These are phyloP conservation scores for Artemisia argyi DNA, from an alignment of 129 eudicot species.

Conservation along the genomic window DNA sequence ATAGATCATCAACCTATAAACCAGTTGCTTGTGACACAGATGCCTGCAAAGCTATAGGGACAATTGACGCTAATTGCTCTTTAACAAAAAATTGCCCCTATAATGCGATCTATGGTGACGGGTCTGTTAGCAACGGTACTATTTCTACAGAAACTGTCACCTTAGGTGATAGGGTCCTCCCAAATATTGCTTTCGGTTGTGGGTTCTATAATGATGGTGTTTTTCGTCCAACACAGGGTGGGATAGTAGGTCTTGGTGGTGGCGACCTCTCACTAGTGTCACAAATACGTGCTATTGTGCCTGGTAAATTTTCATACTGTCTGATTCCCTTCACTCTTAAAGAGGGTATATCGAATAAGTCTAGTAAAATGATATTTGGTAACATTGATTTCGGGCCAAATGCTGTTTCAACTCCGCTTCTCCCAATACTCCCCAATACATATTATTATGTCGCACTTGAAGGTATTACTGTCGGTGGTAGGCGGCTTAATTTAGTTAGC, in stretches of 20 bases:
- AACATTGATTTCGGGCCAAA: slow-evolving; percentile 18
- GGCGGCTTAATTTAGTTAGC: background rate
- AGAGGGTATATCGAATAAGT: background rate
- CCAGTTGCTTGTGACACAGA: slow-evolving; percentile 19
- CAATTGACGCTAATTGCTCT: background rate
- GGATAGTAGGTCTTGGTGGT: slow-evolving; percentile 44
- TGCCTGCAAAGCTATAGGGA: background rate
- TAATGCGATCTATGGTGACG: slow-evolving; percentile 2
- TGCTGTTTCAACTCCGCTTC: slow-evolving; percentile 38
- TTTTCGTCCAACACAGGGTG: slow-evolving; percentile 11
- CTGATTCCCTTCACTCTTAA: slow-evolving; percentile 16
- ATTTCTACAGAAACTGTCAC: slow-evolving; percentile 32
- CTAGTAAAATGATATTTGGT: slow-evolving; percentile 48
- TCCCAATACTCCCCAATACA: slow-evolving; percentile 11
- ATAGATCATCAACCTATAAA: slow-evolving; percentile 28
- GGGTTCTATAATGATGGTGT: slow-evolving; percentile 19
- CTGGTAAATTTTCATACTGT: slow-evolving; percentile 33
- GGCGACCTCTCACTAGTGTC: slow-evolving; percentile 37
- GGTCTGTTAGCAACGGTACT: slow-evolving; percentile 26
- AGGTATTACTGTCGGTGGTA: slow-evolving; percentile 21
- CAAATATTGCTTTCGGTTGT: slow-evolving; percentile 34
- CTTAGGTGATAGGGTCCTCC: slow-evolving; percentile 13
- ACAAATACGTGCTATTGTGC: slow-evolving; percentile 24
- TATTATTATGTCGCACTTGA: slow-evolving; percentile 26
- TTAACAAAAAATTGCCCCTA: slow-evolving; percentile 9